Base-by-base conservation (phyloP, 306 rosid genomes). In the Clitoria ternatea region DNA sequence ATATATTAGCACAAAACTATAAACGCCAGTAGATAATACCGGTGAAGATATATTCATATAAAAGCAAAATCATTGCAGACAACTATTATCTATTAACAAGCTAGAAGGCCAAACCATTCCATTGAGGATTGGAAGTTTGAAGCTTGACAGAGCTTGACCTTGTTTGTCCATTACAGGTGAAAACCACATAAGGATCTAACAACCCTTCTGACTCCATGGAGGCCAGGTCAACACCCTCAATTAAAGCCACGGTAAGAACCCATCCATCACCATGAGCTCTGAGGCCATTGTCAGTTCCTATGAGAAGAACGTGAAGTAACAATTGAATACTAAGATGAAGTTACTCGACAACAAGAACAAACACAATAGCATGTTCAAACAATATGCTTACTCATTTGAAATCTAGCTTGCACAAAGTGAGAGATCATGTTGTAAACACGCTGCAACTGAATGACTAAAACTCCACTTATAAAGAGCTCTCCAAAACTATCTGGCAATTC, bases 141-240 rank as follows among this genome's bases (percentile, higher is more conserved):
- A 90, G 92, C 86, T 84, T 86, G 72, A 90, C 97, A 23, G 98
- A 94, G 80, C 98, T 94, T 75, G 97, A 85, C 76, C 95, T 90
- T 64, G 87, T 90, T 84, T 80, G 87, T 40, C 89, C 95, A 78
- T 89, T 94, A 84, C 97, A 88, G 33, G 92, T 88, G 52, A 94
- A 81, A 63, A 89, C 86, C 29, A 94, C 98, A 44, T 86, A 94
- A 13, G 97, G 97, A 75, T 89, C 92, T 29, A 83, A 89, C 26
- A 82, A 80, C 49, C 80, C 85, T 14, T 77, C 55, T 7, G 92
- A 84, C 61, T 84, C 90, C 74, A 94, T 61, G 61, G 90, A 83
- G 18, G 90, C 77, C 80, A 94, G 40, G 78, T 83, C 86, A 63
- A 53, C 60, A 56, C 97, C 98, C 66, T 94, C 95, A 49, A 94